Evolutionary conservation across 2,329 filamentous ascomycete genomes (phyloP).

Genomic region (Arthroderma sp.): DNA sequence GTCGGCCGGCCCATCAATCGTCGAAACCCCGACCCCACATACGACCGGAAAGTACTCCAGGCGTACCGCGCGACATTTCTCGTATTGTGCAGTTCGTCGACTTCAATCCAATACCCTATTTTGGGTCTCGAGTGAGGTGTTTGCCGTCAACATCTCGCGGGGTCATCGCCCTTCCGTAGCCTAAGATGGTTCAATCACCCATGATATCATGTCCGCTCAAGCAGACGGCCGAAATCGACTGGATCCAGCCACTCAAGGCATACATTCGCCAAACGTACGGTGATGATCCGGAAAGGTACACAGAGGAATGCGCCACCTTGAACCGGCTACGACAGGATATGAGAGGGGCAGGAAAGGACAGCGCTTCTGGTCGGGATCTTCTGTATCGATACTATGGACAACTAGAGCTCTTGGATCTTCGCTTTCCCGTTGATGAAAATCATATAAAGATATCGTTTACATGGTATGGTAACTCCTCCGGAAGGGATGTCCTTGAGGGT

Average conservation of each 20-base stretch:
- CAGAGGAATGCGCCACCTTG: constrained; percentile 85
- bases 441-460: constrained; percentile 99
- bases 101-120: too few relatives aligned
- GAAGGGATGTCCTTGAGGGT: not conserved
- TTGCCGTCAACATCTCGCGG: too few relatives aligned
- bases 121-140: too few relatives aligned
- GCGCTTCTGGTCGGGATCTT: constrained; percentile 80
- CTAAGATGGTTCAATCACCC: constrained; percentile 65
- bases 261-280: constrained; percentile 92
- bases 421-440: constrained; percentile 95
- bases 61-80: too few relatives aligned
- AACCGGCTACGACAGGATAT: constrained; percentile 96
- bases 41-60: too few relatives aligned
- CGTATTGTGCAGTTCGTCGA: too few relatives aligned
- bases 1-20: too few relatives aligned
- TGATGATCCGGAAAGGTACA: constrained; percentile 91
- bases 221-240: constrained; percentile 95
- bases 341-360: constrained; percentile 93
- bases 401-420: constrained; percentile 80
- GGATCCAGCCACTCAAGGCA: constrained; percentile 77
- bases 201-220: constrained; percentile 93
- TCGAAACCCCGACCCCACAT: too few relatives aligned
- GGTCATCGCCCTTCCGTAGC: too few relatives aligned
- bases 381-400: constrained; percentile 97
- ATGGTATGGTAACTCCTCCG: constrained; percentile 49